phyloP scores from a whole-genome alignment of 2,329 filamentous ascomycete genomes.

The Emmonsiellopsis sp. region DNA sequence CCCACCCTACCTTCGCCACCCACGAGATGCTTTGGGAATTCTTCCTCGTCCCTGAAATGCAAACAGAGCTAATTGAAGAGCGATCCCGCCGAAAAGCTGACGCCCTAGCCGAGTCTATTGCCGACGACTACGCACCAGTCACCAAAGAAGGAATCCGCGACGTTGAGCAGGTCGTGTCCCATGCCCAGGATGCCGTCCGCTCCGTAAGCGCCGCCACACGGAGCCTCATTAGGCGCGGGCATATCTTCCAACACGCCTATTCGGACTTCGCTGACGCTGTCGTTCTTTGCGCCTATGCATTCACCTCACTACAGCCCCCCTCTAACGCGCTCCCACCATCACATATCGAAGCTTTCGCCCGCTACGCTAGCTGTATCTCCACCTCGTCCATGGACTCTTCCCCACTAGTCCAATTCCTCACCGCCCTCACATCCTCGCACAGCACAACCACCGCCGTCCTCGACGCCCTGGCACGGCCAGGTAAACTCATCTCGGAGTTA shows the following conservation, averaged over 20 bases:
- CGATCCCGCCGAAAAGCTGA: constrained; percentile 80
- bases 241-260: constrained; percentile 57
- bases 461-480: constrained; percentile 66
- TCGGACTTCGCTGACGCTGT: constrained; percentile 38
- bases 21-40: constrained; percentile 99
- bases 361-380: constrained; percentile 57
- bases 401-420: constrained; percentile 64
- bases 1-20: constrained; percentile 84
- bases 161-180: constrained; percentile 85
- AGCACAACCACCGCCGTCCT: constrained; percentile 76
- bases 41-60: constrained; percentile 89
- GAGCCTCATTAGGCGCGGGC: constrained; percentile 69
- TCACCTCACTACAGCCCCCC: constrained; percentile 41
- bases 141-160: constrained; percentile 62
- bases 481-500: constrained; percentile 68
- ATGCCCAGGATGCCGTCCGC: constrained; percentile 82
- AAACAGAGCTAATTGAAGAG: constrained; percentile 80
- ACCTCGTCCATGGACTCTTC: constrained; percentile 57
- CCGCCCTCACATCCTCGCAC: constrained; percentile 68
- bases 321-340: constrained; percentile 55
- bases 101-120: constrained; percentile 69
- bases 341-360: constrained; percentile 61
- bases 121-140: constrained; percentile 80
- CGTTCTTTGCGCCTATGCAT: constrained; percentile 32
- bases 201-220: constrained; percentile 75